Evolutionary conservation across 2,329 filamentous ascomycete species (phyloP), one percentile per base, ranked within the genome.

Genomic region (Talaromyces albobiverticillius): DNA sequence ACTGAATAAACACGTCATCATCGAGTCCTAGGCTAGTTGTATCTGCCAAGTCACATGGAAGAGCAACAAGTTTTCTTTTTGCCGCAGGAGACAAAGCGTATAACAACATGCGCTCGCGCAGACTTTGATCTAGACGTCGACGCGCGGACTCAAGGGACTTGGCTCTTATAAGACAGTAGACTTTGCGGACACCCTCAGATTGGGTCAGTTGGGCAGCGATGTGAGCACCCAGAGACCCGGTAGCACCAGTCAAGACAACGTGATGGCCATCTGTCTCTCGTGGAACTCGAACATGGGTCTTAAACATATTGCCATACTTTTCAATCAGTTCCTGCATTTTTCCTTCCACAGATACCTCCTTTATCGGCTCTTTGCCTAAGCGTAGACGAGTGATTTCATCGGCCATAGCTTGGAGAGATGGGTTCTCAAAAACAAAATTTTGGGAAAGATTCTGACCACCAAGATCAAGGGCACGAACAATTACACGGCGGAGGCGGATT

Each of bases 161-260:
- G 26, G 75, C 81, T 46, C 83, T 78, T 22, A 85, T 74, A 3
- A 86, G 74, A 64, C 83, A 84, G 63, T 82, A 79, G 9, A 87
- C 70, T 43, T 71, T 76, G 4, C 63, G 60, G 0, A 83, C 68
- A 2, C 62, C 60, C 0, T 59, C 4, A 16, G 65, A 56, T 2
- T 26, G 18, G 1, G 67, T 60, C 3, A 84, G 69, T 20, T 75
- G 64, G 32, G 76, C 63, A 1, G 83, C 73, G 1, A 86, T 70
- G 59, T 86, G 83, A 0, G 82, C 76, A 1, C 86, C 86, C 0
- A 88, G 72, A 2, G 83, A 85, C 1, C 86, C 86, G 0, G 85
- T 88, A 0, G 80, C 79, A 1, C 86, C 86, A 0, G 85, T 88
- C 3, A 88, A 65, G 1, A 84, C 67, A 65, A 70, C 59, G 36